Percentiles rank a stretch among this genome's conserved stretches.
These are phyloP conservation scores for Naganishia antarctica DNA, from an alignment of 768 basidiomycete species.

Conservation along the genomic window DNA sequence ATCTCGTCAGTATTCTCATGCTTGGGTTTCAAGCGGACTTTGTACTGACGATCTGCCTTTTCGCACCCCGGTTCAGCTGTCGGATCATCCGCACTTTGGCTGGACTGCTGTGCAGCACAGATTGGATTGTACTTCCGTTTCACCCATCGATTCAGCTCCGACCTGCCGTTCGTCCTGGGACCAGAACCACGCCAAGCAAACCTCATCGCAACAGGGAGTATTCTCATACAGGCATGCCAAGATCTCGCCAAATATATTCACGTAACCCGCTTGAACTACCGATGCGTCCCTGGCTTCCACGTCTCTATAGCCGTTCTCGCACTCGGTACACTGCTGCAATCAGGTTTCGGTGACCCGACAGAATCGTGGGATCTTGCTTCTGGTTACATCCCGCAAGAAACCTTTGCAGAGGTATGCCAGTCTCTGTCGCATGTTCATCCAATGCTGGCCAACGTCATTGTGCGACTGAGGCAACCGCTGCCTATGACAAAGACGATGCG, in stretches of 20 bases:
- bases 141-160: neutral
- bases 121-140: slow-evolving; percentile 16
- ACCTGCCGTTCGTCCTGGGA: neutral
- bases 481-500: neutral
- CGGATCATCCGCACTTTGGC: neutral
- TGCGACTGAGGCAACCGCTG: neutral
- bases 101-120: slow-evolving; percentile 6
- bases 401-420: neutral
- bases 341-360: too few species aligned
- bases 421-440: slow-evolving; percentile 8
- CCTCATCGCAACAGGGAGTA: neutral
- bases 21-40: too few species aligned
- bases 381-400: neutral
- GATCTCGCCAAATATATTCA: neutral
- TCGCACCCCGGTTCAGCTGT: too few species aligned
- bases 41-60: too few species aligned
- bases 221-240: neutral
- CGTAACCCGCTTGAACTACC: neutral
- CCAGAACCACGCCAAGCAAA: neutral
- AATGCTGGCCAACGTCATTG: neutral
- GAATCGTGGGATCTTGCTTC: neutral
- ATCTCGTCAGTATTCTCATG: neutral
- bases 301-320: slow-evolving; percentile 4
- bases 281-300: neutral
- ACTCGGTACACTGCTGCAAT: neutral